Percentiles rank a stretch among this genome's conserved stretches.
Conservation (phyloP, 768 basidiomycete species). For the Boletus vinaceobasis region DNA sequence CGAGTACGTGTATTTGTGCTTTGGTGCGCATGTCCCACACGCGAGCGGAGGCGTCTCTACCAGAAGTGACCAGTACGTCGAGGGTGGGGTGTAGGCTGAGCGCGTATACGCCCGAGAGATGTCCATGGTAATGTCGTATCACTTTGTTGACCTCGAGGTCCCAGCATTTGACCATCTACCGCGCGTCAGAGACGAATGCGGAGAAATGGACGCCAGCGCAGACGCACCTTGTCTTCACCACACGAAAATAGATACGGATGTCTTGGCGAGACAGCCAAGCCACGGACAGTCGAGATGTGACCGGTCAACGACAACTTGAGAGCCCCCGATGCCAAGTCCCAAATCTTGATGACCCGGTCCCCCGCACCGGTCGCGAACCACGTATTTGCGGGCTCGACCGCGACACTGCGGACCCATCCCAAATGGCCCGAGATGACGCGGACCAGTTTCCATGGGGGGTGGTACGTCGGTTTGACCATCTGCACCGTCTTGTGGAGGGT, state of each 20-base stretch:
- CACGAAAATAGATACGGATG: conserved; percentile 98
- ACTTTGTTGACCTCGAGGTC: conserved; percentile 99
- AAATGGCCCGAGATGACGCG: conserved; percentile 97
- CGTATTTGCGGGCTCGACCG: conserved; percentile 96
- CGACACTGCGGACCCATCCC: conserved; percentile 95
- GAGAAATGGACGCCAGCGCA: not conserved
- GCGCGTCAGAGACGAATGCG: not conserved
- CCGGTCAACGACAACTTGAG: conserved; percentile 95
- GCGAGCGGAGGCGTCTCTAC: conserved; percentile 93
- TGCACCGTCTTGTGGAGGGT: conserved; percentile 90
- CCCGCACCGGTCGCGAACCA: conserved; percentile 99
- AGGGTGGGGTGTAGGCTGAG: conserved; percentile 92
- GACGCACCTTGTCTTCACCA: conserved; percentile 90
- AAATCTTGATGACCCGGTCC: conserved; percentile 97
- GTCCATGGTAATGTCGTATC: conserved; percentile 97
- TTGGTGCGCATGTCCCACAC: conserved; percentile 99
- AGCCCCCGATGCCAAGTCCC: conserved; percentile 98
- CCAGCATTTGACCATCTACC: conserved; percentile 99
- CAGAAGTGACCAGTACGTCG: conserved; percentile 91
- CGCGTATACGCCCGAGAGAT: conserved; percentile 96
- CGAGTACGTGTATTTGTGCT: conserved; percentile 88
- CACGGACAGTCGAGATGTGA: conserved; percentile 95
- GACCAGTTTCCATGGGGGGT: conserved; percentile 92
- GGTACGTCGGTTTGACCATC: conserved; percentile 93
- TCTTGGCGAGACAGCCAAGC: conserved; percentile 84